Evolutionary conservation across 192 early-diverging fungal species (phyloP).

Genomic region (Coemansia sp.): DNA sequence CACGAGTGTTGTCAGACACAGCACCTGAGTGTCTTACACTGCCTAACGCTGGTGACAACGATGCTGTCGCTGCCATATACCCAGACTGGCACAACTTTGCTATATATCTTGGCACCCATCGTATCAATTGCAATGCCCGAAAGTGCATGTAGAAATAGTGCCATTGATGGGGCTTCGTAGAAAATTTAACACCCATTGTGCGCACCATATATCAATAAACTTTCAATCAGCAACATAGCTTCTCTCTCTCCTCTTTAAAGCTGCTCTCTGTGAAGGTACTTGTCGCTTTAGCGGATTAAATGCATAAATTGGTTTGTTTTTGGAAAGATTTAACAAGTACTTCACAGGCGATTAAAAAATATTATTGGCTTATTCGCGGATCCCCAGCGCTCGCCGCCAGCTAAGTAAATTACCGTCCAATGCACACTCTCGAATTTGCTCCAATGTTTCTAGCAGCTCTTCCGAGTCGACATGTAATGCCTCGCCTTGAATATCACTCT

Average conservation of each 20-base stretch:
- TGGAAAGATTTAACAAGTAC: not conserved
- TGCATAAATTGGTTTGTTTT: not conserved
- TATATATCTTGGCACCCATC: conserved; percentile 64
- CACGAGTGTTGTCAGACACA: conserved; percentile 71
- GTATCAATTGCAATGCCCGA: conserved; percentile 91
- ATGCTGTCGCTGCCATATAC: conserved; percentile 39
- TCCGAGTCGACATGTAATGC: conserved; percentile 35
- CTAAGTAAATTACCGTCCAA: conserved; percentile 26
- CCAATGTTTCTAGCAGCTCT: conserved; percentile 28
- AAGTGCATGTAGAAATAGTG: conserved; percentile 55
- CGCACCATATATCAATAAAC: not conserved
- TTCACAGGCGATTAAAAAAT: not conserved
- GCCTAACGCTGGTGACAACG: conserved; percentile 16
- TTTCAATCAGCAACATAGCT: not conserved
- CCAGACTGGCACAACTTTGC: conserved; percentile 67
- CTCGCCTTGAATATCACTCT: conserved; percentile 37
- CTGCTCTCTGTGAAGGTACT: not conserved
- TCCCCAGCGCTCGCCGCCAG: conserved; percentile 28
- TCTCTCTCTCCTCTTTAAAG: not conserved
- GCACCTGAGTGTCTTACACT: conserved; percentile 62
- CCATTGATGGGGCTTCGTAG: not conserved
- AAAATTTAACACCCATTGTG: conserved; percentile 8
- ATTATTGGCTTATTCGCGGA: not conserved
- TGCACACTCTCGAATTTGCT: conserved; percentile 34
- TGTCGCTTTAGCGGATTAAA: not conserved